Conservation (phyloP, 2,329 filamentous ascomycete genomes). For the Phialemoniopsis sp. region DNA sequence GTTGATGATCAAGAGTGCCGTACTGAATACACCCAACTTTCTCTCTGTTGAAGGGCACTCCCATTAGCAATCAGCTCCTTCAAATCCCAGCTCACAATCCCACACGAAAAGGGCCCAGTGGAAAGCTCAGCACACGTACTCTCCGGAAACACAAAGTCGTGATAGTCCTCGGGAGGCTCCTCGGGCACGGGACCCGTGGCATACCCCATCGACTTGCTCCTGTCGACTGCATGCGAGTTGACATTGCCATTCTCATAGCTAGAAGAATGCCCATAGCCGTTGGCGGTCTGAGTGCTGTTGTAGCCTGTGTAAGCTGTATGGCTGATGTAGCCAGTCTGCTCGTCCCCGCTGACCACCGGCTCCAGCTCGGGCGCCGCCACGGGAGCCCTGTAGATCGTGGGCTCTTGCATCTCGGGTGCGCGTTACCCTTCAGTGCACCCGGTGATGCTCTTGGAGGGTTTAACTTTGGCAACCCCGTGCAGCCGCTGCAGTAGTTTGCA, state of each 20-base stretch:
- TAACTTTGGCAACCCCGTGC: neutral
- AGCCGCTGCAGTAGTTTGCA: too few species aligned
- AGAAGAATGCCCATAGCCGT: conserved; percentile 10
- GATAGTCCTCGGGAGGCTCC: conserved; percentile 1
- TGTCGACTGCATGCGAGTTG: conserved; percentile 2
- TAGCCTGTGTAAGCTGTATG: too few species aligned
- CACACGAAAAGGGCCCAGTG: conserved; percentile 2
- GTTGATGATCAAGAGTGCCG: conserved; percentile 40
- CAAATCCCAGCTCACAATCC: too few species aligned
- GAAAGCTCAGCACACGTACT: neutral
- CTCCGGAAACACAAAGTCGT: conserved; percentile 4
- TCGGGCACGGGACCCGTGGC: neutral
- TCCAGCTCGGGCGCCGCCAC: conserved; percentile 2
- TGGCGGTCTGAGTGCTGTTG: conserved; percentile 7
- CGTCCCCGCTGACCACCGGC: conserved; percentile 9
- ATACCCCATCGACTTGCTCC: too few species aligned
- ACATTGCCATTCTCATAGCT: conserved; percentile 18
- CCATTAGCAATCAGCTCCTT: neutral
- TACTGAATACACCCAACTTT: conserved; percentile 22
- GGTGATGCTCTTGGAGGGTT: neutral
- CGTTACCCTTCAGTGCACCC: neutral
- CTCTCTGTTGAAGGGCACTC: conserved; percentile 10
- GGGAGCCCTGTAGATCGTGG: conserved; percentile 5
- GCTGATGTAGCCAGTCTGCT: conserved; percentile 9
- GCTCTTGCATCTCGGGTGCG: conserved; percentile 5